These are phyloP conservation scores for Bromus sterilis DNA, from an alignment of 176 grass and related monocot species.

Conservation along the genomic window DNA sequence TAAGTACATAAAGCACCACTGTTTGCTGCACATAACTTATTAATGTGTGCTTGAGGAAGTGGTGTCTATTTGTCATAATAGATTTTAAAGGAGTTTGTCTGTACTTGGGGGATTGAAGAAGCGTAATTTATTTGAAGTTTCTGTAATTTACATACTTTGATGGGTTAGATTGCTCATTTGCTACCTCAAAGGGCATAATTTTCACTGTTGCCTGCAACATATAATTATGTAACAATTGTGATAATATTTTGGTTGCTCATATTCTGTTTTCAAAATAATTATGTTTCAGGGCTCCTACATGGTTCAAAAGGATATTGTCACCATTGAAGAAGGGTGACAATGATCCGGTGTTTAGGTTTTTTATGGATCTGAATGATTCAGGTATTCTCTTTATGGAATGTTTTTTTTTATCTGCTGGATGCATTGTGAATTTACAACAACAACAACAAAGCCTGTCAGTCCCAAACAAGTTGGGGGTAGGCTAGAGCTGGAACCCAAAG, in stretches of 20 bases:
- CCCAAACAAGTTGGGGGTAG: too few relatives aligned
- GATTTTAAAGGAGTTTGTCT: not conserved
- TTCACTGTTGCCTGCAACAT: not conserved
- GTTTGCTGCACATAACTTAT: not conserved
- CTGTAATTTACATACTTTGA: not conserved
- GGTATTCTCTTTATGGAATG: conserved; percentile 35
- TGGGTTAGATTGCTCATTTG: not conserved
- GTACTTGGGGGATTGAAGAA: not conserved
- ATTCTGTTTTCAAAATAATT: not conserved
- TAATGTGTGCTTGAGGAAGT: not conserved
- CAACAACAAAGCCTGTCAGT: too few relatives aligned
- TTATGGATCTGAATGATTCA: conserved; percentile 96
- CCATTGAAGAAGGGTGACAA: conserved; percentile 63
- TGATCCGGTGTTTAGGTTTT: conserved; percentile 85
- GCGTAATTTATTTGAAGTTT: not conserved
- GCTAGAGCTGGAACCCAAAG: too few relatives aligned
- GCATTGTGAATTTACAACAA: not conserved
- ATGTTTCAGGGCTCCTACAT: conserved; percentile 53
- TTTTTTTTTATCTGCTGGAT: not conserved
- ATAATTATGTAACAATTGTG: not conserved
- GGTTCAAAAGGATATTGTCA: conserved; percentile 74
- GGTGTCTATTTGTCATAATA: not conserved
- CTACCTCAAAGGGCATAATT: not conserved
- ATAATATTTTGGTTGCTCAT: not conserved
- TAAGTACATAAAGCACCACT: not conserved